Evolutionary conservation across 1,284 basidiomycete species (phyloP).

Genomic region (Microbotryum scabiosae): DNA sequence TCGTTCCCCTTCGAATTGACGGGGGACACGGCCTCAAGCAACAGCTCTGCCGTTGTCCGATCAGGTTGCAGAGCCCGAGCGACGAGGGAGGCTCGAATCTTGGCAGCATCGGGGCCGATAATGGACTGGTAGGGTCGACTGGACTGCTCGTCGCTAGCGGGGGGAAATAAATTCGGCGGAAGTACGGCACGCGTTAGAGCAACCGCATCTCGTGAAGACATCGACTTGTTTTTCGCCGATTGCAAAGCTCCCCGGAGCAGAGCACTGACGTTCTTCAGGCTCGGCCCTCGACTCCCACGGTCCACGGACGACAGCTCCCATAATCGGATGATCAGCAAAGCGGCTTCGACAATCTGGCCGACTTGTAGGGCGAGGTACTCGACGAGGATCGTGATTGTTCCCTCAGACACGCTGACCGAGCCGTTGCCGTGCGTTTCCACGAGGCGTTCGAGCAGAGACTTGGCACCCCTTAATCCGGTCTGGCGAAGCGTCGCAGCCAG

Average conservation of each 20-base stretch:
- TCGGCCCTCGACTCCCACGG: constrained; percentile 4
- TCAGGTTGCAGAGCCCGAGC: constrained; percentile 2
- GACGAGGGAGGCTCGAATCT: constrained; percentile 9
- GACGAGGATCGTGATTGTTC: constrained; percentile 17
- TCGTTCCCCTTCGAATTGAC: constrained; percentile 8
- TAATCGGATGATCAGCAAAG: constrained; percentile 5
- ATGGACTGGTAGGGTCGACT: background rate
- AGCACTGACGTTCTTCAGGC: constrained; percentile 11
- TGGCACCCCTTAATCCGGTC: constrained; percentile 12
- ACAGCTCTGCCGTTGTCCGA: constrained; percentile 9
- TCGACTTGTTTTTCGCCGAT: constrained; percentile 1
- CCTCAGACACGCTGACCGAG: constrained; percentile 11
- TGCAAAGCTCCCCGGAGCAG: constrained; percentile 22
- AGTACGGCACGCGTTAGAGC: background rate
- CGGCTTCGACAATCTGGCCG: background rate
- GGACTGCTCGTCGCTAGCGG: constrained; percentile 6
- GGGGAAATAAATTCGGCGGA: too few species aligned
- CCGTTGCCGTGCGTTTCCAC: background rate
- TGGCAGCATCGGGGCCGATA: background rate
- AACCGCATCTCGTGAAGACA: background rate
- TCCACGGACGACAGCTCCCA: constrained; percentile 5
- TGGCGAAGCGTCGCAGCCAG: constrained; percentile 14
- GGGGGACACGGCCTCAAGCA: constrained; percentile 19
- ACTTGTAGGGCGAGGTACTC: constrained; percentile 11
- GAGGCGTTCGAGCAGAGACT: constrained; percentile 7